Conservation (phyloP, 129 eudicot species). For the Lactuca sativa region DNA sequence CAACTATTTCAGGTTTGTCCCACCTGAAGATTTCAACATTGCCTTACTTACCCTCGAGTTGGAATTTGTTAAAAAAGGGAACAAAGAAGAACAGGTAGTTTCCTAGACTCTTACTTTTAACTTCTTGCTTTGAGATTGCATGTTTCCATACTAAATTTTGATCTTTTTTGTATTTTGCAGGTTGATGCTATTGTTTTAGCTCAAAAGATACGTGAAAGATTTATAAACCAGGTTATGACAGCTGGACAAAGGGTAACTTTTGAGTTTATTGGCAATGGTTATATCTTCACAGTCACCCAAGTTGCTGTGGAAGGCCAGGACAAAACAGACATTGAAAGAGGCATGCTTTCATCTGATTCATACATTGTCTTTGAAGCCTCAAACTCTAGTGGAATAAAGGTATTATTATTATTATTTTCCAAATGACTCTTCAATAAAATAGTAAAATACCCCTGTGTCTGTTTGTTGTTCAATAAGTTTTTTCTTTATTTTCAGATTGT, state of each 20-base stretch:
- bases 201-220: slow-evolving; percentile 66
- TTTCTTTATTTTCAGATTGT: slow-evolving; percentile 50
- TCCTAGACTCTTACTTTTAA: neutral
- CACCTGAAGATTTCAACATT: slow-evolving; percentile 77
- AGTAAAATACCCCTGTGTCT: neutral
- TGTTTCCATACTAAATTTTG: neutral
- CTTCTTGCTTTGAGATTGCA: slow-evolving; percentile 12
- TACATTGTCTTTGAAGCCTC: slow-evolving; percentile 91
- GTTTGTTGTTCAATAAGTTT: neutral
- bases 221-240: slow-evolving; percentile 84
- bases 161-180: slow-evolving; percentile 33
- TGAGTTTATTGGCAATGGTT: slow-evolving; percentile 78
- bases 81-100: slow-evolving; percentile 73
- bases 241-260: slow-evolving; percentile 84
- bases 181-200: slow-evolving; percentile 77
- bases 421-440: neutral
- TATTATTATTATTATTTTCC: slow-evolving; percentile 6
- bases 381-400: slow-evolving; percentile 91
- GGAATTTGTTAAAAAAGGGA: slow-evolving; percentile 83
- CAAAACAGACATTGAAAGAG: slow-evolving; percentile 70
- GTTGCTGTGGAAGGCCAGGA: slow-evolving; percentile 79
- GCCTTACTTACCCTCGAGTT: slow-evolving; percentile 86
- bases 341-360: slow-evolving; percentile 77
- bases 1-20: slow-evolving; percentile 53
- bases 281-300: slow-evolving; percentile 77